These are phyloP conservation scores for Dryadomyces quercivorus DNA, from an alignment of 2,329 filamentous ascomycete genomes.

Conservation along the genomic window DNA sequence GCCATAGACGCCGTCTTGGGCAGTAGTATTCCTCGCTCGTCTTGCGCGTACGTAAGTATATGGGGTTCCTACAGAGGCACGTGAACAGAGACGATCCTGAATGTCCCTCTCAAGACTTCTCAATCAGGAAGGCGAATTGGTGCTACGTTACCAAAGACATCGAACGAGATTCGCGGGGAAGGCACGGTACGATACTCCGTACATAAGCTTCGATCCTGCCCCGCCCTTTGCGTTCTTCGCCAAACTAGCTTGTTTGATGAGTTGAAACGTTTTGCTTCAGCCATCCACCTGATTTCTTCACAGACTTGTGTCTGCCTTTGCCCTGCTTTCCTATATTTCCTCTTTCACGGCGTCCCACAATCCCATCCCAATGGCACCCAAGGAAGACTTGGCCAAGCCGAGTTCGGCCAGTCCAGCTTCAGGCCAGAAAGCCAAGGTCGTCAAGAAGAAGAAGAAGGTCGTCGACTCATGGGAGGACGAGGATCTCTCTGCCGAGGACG, in stretches of 20 bases:
- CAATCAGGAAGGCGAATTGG: too few relatives aligned
- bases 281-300: not conserved
- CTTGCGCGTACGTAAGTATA: too few relatives aligned
- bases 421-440: constrained; percentile 13
- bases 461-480: constrained; percentile 74
- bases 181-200: too few relatives aligned
- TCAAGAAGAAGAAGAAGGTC: constrained; percentile 27
- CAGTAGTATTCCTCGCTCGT: too few relatives aligned
- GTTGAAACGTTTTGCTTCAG: not conserved
- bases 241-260: not conserved
- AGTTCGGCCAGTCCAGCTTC: not conserved
- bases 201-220: not conserved
- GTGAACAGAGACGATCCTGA: too few relatives aligned
- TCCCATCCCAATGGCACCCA: constrained; percentile 4
- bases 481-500: constrained; percentile 32
- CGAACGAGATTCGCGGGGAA: constrained; percentile 5
- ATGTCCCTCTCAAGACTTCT: too few relatives aligned
- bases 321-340: not conserved
- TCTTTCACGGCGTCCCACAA: not conserved
- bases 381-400: constrained; percentile 8
- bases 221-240: not conserved
- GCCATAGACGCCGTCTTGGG: too few relatives aligned
- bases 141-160: too few relatives aligned
- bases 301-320: not conserved
- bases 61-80: too few relatives aligned